These are phyloP conservation scores for Leccinellum luteum DNA, from an alignment of 768 basidiomycete genomes.

Conservation along the genomic window DNA sequence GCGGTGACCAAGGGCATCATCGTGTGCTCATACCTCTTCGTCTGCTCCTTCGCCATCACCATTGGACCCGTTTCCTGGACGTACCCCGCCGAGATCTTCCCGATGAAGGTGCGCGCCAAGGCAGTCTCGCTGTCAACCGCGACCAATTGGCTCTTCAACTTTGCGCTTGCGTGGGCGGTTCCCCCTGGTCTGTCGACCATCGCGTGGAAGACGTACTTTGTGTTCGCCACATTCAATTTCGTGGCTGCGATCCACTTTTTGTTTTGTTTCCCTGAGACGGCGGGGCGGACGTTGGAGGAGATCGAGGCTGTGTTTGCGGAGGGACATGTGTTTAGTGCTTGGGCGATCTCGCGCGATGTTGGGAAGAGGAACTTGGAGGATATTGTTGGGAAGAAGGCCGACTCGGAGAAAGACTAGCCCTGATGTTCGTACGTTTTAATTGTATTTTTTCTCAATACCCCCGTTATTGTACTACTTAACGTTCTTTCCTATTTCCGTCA, in stretches of 20 bases:
- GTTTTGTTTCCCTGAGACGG: slow-evolving; percentile 82
- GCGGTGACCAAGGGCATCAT: slow-evolving; percentile 67
- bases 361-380: slow-evolving; percentile 62
- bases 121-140: slow-evolving; percentile 44
- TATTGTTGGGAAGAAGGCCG: slow-evolving; percentile 26
- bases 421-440: not conserved
- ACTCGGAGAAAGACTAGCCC: slow-evolving; percentile 1
- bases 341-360: slow-evolving; percentile 60
- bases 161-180: slow-evolving; percentile 71
- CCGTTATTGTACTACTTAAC: not conserved
- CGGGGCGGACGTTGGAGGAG: slow-evolving; percentile 71
- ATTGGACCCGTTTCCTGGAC: slow-evolving; percentile 79
- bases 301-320: slow-evolving; percentile 74
- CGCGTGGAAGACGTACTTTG: slow-evolving; percentile 75
- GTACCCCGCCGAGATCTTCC: slow-evolving; percentile 72
- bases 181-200: slow-evolving; percentile 67
- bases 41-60: slow-evolving; percentile 70
- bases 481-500: not conserved
- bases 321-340: slow-evolving; percentile 68
- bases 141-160: slow-evolving; percentile 68
- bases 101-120: slow-evolving; percentile 65
- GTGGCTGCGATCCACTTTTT: slow-evolving; percentile 67
- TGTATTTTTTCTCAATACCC: not conserved
- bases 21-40: slow-evolving; percentile 74
- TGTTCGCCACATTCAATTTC: slow-evolving; percentile 77